Percentiles rank a stretch among this genome's conserved stretches.
These are phyloP conservation scores for Pichia inconspicua DNA, from an alignment of 1,139 yeast species.

Conservation along the genomic window DNA sequence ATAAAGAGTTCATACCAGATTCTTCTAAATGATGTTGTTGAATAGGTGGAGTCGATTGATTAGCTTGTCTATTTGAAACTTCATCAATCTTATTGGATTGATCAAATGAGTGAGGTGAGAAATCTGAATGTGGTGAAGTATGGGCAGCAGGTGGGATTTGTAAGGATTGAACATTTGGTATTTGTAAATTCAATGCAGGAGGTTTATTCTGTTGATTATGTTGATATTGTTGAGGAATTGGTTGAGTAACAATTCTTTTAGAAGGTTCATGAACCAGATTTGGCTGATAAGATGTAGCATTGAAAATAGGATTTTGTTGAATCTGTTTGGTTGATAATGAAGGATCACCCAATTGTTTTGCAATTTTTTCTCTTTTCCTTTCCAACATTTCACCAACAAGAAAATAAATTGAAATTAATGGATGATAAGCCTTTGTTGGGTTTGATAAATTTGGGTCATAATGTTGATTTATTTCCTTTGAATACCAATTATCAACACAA, in stretches of 20 bases:
- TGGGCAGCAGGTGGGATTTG: conserved; percentile 14
- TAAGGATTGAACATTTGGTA: conserved; percentile 5
- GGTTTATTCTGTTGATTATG: conserved; percentile 8
- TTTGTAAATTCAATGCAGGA: conserved; percentile 2
- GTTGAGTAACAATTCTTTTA: conserved; percentile 17
- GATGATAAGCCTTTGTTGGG: conserved; percentile 89
- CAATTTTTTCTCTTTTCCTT: conserved; percentile 52
- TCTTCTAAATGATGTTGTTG: conserved; percentile 13
- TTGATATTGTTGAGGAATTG: conserved; percentile 16
- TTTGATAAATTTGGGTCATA: conserved; percentile 35
- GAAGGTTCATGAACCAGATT: conserved; percentile 15
- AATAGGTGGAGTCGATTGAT: neutral
- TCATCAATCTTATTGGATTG: conserved; percentile 2
- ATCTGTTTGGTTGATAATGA: conserved; percentile 14
- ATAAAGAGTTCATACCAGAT: conserved; percentile 28
- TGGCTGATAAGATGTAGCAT: conserved; percentile 14
- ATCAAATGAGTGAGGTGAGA: conserved; percentile 11
- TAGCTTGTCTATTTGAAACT: neutral
- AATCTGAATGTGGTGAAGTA: conserved; percentile 15
- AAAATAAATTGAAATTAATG: conserved; percentile 77
- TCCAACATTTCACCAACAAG: conserved; percentile 77
- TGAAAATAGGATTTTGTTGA: conserved; percentile 6
- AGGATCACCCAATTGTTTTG: conserved; percentile 15
- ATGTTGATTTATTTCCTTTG: conserved; percentile 24
- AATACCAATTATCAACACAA: conserved; percentile 61